phyloP scores from a whole-genome alignment of 2,329 filamentous ascomycete species.

The Colletotrichum graminicola region DNA sequence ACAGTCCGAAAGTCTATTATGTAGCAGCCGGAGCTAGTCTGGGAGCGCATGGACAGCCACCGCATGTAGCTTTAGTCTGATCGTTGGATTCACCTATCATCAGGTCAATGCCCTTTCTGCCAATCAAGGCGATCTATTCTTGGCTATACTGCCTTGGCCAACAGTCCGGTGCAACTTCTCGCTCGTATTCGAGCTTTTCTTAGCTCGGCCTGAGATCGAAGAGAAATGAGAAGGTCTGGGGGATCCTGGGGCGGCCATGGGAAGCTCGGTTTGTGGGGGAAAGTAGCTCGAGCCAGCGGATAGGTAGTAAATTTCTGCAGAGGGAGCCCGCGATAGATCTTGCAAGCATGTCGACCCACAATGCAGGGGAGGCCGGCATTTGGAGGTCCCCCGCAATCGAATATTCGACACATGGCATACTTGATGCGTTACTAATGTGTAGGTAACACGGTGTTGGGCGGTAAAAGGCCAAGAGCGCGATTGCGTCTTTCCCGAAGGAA shows the following conservation, averaged over 20 bases:
- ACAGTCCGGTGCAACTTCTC: background rate
- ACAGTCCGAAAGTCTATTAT: constrained; percentile 23
- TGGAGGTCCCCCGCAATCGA: constrained; percentile 13
- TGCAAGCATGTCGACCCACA: constrained; percentile 18
- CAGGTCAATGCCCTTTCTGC: background rate
- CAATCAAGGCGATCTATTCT: background rate
- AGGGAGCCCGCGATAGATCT: background rate
- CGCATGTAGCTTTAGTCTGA: constrained; percentile 19
- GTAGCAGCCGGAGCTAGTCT: constrained; percentile 20
- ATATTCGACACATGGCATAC: background rate
- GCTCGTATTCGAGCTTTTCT: background rate
- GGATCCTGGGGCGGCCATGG: background rate
- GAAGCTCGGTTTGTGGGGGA: background rate
- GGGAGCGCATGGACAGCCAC: background rate
- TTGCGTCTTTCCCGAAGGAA: background rate
- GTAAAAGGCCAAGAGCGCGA: constrained; percentile 2
- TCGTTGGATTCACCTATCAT: background rate
- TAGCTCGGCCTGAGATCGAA: background rate
- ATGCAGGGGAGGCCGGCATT: constrained; percentile 20
- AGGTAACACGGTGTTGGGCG: background rate
- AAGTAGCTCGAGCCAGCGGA: background rate
- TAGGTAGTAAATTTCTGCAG: background rate
- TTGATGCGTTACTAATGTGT: no score
- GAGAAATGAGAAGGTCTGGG: background rate
- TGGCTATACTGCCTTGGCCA: background rate